phyloP scores from a whole-genome alignment of 306 rosid genomes.

The Cucurbita pepo region DNA sequence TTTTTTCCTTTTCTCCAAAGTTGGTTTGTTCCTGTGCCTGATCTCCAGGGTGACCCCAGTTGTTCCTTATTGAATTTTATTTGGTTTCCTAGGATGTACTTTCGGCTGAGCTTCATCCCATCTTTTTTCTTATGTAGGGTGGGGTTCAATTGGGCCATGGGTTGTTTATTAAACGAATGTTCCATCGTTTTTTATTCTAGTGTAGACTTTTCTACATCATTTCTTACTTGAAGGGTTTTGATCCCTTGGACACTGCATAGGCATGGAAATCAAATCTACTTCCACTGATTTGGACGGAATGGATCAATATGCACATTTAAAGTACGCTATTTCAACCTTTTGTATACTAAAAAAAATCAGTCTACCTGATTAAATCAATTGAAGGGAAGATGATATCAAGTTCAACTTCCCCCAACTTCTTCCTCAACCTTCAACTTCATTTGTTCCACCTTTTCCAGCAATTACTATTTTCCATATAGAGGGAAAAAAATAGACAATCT shows the following conservation, averaged over 20 bases:
- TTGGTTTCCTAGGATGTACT: not conserved
- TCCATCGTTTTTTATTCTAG: not conserved
- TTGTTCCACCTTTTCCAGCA: not conserved
- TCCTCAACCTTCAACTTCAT: not conserved
- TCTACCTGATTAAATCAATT: not conserved
- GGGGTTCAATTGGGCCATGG: slow-evolving; percentile 1
- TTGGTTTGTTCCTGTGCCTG: slow-evolving; percentile 4
- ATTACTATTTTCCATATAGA: not conserved
- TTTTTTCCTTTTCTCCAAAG: not conserved
- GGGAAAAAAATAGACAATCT: not conserved
- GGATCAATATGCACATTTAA: not conserved
- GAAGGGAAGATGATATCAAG: not conserved
- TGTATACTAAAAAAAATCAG: not conserved
- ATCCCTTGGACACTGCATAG: not conserved
- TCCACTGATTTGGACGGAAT: not conserved
- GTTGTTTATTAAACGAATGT: slow-evolving; percentile 5
- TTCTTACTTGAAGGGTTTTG: not conserved
- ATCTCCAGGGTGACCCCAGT: slow-evolving; percentile 10
- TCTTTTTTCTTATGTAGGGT: slow-evolving; percentile 3
- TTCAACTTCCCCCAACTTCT: not conserved
- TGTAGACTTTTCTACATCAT: slow-evolving; percentile 1
- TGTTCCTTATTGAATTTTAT: not conserved
- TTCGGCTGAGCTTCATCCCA: not conserved
- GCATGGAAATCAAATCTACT: not conserved
- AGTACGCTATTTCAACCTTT: not conserved